phyloP scores from a whole-genome alignment of 495 filamentous ascomycete species.

The Letharia lupina region DNA sequence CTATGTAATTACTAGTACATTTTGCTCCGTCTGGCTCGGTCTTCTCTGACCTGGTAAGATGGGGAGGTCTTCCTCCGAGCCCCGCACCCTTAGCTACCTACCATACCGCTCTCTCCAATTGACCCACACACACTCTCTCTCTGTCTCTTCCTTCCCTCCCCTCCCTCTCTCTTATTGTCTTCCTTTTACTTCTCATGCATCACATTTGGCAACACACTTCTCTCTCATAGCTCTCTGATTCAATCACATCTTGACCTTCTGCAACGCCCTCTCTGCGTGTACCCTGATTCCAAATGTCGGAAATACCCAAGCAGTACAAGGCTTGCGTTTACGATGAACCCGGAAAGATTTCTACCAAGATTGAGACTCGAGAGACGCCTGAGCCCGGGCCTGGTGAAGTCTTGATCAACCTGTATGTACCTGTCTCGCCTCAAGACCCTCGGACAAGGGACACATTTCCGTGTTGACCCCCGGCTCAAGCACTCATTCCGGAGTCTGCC shows the following conservation, averaged over 20 bases:
- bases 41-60: too few relatives aligned
- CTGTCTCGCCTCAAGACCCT: background rate
- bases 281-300: slow-evolving; percentile 24
- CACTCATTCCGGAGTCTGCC: slow-evolving; percentile 63
- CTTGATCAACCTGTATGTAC: slow-evolving; percentile 52
- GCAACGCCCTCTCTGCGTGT: background rate
- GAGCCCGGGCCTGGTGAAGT: slow-evolving; percentile 58
- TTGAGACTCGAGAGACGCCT: slow-evolving; percentile 56
- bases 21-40: too few relatives aligned
- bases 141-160: background rate
- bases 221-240: background rate
- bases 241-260: background rate
- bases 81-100: too few relatives aligned
- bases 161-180: too few relatives aligned
- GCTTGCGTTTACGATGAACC: slow-evolving; percentile 62
- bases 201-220: background rate
- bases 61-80: too few relatives aligned
- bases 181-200: background rate
- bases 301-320: slow-evolving; percentile 57
- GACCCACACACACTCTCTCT: too few relatives aligned
- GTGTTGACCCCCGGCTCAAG: slow-evolving; percentile 27
- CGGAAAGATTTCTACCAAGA: slow-evolving; percentile 57
- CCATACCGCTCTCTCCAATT: too few relatives aligned
- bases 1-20: too few relatives aligned
- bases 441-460: slow-evolving; percentile 14